These are phyloP conservation scores for Trichoderma lentiforme DNA, from an alignment of 2,329 filamentous ascomycete genomes.

Conservation along the genomic window DNA sequence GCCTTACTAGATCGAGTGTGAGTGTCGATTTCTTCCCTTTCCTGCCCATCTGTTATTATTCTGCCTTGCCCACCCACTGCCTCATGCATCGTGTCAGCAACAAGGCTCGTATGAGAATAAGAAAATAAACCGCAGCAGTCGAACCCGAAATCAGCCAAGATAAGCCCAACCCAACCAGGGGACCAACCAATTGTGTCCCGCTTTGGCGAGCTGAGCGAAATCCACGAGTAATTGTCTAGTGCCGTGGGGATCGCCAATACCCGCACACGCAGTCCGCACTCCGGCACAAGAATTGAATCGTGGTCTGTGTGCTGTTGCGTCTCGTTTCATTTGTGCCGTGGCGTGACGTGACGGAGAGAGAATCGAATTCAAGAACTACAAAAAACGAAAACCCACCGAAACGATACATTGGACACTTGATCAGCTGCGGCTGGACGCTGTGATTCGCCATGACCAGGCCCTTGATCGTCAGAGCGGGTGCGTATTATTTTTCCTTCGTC, in stretches of 20 bases:
- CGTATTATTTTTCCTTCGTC: constrained; percentile 32
- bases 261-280: neutral
- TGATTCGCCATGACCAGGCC: constrained; percentile 54
- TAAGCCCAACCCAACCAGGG: neutral
- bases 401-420: neutral
- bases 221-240: neutral
- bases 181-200: neutral
- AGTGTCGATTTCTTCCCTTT: neutral
- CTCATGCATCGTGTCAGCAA: neutral
- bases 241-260: constrained; percentile 14
- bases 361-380: neutral
- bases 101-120: neutral
- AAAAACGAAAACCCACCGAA: neutral
- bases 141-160: neutral
- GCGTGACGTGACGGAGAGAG: neutral
- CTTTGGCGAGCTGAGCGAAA: neutral
- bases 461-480: constrained; percentile 59
- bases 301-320: neutral
- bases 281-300: neutral
- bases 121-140: neutral
- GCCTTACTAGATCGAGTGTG: neutral
- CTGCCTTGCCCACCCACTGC: neutral
- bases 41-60: neutral
- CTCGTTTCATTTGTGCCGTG: neutral
- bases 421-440: constrained; percentile 1